Conservation (phyloP, 495 filamentous ascomycete species). For the Bacidia rubella region DNA sequence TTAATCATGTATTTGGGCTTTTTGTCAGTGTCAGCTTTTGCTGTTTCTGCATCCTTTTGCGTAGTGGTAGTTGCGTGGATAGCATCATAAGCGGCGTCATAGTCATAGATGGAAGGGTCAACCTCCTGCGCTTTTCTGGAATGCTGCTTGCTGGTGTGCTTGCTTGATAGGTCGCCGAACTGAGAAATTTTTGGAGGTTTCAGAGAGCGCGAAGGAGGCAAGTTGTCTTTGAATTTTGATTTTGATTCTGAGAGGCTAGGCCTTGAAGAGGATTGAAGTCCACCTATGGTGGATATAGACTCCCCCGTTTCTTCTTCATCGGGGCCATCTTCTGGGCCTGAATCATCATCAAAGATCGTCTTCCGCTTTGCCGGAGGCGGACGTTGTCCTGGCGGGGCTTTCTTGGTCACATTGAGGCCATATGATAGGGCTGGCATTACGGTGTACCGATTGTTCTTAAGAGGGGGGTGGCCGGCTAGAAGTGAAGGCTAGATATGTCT, state of each 20-base stretch:
- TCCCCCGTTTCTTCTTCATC: slow-evolving; percentile 20
- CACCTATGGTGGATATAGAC: slow-evolving; percentile 32
- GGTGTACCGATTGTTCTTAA: no score
- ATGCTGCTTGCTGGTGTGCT: slow-evolving; percentile 35
- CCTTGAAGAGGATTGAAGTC: slow-evolving; percentile 18
- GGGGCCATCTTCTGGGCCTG: slow-evolving; percentile 33
- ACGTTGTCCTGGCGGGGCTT: slow-evolving; percentile 17
- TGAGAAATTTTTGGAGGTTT: slow-evolving; percentile 19
- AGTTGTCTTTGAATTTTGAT: background rate
- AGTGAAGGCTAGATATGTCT: no score
- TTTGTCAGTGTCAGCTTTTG: slow-evolving; percentile 15
- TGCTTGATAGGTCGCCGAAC: slow-evolving; percentile 37
- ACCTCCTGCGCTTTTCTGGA: slow-evolving; percentile 32
- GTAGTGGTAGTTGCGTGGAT: slow-evolving; percentile 31
- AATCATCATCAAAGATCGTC: slow-evolving; percentile 34
- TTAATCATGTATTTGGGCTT: slow-evolving; percentile 71
- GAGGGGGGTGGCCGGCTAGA: no score
- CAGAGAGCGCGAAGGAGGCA: slow-evolving; percentile 8
- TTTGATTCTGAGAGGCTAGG: slow-evolving; percentile 11
- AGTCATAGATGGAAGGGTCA: slow-evolving; percentile 43
- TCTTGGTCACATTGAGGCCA: slow-evolving; percentile 46
- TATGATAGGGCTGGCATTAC: slow-evolving; percentile 28
- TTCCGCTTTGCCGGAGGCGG: slow-evolving; percentile 36
- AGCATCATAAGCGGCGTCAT: slow-evolving; percentile 42
- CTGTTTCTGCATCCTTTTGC: slow-evolving; percentile 6